Evolutionary conservation across 805 yeast species (phyloP), one percentile per base, ranked within the genome.

Genomic region (Metschnikowia anglica): DNA sequence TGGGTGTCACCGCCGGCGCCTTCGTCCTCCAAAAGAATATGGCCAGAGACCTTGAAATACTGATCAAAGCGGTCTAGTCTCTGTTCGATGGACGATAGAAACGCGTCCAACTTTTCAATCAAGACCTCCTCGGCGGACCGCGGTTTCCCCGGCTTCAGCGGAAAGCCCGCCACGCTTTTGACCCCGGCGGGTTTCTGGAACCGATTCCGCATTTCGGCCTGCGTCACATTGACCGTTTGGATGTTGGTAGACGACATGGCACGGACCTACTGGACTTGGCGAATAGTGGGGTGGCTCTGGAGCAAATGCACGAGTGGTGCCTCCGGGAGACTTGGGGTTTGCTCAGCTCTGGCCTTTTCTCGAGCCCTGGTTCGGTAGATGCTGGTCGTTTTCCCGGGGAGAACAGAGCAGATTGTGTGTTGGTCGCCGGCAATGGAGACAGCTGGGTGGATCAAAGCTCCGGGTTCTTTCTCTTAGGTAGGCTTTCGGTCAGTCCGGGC

Each of bases 81-180:
- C 10, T 68, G 59, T 46, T 70, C 75, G n/a, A 70, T 63, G 7
- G 72, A 65, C n/a, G 71, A 61, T 16, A 70, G 54, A 41, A 70
- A 70, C n/a, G 51, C 49, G 41, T 70, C 75, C 26, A 70, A 49
- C 38, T 64, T 66, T 42, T 70, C 74, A 6, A 70, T 65, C 44
- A 70, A 56, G 2, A 65, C 41, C 49, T 70, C 75, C 36, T 70
- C 75, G 0, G 73, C 62, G 2, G 66, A 30, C 18, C 39, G 37
- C 26, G 12, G 33, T 18, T 32, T 33, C 12, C 15, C 21, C 18
- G 23, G 12, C 5, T 6, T 12, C 18, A 21, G 18, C 27, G 20
- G 16, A 6, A 7, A 16, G 13, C 15, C 15, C 11, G 31, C 13
- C 11, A 15, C 4, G 18, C 13, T 33, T 13, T n/a, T 23, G 3